phyloP scores from a whole-genome alignment of 345 rosid genomes.

The Noccaea caerulescens region DNA sequence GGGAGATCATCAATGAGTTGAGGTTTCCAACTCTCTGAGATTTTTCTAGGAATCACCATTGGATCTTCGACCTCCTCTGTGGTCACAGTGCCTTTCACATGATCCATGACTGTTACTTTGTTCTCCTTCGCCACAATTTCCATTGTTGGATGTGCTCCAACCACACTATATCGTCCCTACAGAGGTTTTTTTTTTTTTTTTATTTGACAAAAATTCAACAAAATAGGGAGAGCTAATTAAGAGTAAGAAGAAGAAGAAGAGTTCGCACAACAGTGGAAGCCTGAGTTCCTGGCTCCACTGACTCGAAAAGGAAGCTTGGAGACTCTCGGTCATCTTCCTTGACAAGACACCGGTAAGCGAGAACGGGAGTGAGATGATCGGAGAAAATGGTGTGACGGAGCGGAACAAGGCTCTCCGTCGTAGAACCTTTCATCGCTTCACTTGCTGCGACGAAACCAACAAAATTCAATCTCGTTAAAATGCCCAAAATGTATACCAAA shows the following conservation, averaged over 20 bases:
- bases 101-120: conserved; percentile 74
- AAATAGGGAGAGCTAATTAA: neutral
- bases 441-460: conserved; percentile 45
- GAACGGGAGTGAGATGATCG: conserved; percentile 84
- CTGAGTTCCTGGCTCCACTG: conserved; percentile 72
- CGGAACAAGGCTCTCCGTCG: conserved; percentile 70
- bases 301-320: conserved; percentile 84
- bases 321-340: conserved; percentile 86
- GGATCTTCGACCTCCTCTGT: conserved; percentile 87
- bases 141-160: conserved; percentile 87
- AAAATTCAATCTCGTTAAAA: neutral
- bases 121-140: conserved; percentile 83
- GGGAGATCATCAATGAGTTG: conserved; percentile 81
- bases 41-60: conserved; percentile 68
- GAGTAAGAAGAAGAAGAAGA: neutral
- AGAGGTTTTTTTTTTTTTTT: neutral
- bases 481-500: neutral
- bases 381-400: conserved; percentile 67
- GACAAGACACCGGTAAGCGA: conserved; percentile 81
- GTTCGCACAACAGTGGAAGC: conserved; percentile 60
- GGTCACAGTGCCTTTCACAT: conserved; percentile 50
- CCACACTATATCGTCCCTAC: conserved; percentile 79
- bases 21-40: conserved; percentile 74
- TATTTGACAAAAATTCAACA: neutral
- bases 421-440: conserved; percentile 58